Percentiles rank a stretch among this genome's conserved stretches.
Conservation (phyloP, 139 green algal genomes). For the Zygnema circumcarinatum region DNA sequence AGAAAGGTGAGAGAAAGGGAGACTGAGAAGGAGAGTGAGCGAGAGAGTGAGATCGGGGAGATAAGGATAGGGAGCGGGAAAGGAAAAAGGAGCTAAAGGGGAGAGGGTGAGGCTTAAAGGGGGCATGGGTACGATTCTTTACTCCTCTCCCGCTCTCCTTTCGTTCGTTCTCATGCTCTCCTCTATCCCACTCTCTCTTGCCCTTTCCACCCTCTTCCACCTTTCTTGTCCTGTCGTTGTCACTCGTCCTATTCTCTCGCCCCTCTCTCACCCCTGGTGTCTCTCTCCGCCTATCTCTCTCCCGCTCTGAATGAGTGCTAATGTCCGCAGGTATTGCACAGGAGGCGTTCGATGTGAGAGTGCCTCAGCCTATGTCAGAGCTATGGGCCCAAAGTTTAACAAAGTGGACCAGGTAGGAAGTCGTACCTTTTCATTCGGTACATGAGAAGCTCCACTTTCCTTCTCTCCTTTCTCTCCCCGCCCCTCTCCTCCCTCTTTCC, state of each 20-base stretch:
- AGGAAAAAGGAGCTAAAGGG: constrained; percentile 7
- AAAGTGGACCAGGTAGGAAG: constrained; percentile 60
- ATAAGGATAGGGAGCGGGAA: background rate
- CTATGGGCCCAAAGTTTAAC: constrained; percentile 70
- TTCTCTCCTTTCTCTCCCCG: background rate
- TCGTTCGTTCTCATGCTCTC: too few relatives aligned
- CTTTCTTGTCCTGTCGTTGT: too few relatives aligned
- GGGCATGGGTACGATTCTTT: too few relatives aligned
- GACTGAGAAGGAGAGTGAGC: background rate
- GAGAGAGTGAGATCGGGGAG: background rate
- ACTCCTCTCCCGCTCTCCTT: too few relatives aligned
- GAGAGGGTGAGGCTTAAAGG: background rate
- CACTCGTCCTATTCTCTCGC: constrained; percentile 2
- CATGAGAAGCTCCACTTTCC: background rate
- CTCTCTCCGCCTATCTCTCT: constrained; percentile 5
- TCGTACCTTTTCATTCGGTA: background rate
- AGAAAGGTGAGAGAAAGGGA: background rate
- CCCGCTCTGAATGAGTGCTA: too few relatives aligned
- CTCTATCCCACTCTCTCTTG: too few relatives aligned
- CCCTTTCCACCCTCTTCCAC: too few relatives aligned
- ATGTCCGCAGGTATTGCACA: constrained; percentile 81
- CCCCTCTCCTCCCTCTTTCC: constrained; percentile 13
- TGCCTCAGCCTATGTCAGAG: constrained; percentile 73
- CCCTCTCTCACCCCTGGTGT: constrained; percentile 17
- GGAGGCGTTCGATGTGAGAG: constrained; percentile 84